phyloP scores from a whole-genome alignment of 2,329 filamentous ascomycete species.

The Biscogniauxia marginata region DNA sequence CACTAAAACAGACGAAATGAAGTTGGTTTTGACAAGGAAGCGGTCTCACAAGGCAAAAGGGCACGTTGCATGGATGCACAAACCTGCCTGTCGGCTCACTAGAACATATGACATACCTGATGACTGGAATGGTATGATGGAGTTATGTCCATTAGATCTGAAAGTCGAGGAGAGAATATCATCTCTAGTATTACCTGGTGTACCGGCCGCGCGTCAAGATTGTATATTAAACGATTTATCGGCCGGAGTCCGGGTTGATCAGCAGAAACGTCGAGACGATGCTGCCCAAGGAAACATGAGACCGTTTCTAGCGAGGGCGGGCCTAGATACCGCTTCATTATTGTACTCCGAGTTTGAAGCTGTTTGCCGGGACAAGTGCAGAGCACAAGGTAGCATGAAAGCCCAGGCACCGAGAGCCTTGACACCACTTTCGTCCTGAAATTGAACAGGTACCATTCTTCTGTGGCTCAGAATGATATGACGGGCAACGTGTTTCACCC shows the following conservation, averaged over 20 bases:
- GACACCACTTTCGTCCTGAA: not conserved
- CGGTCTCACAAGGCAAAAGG: not conserved
- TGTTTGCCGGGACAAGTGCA: not conserved
- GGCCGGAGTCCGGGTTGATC: not conserved
- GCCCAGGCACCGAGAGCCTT: not conserved
- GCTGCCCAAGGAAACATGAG: not conserved
- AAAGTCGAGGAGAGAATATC: not conserved
- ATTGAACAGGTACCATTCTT: not conserved
- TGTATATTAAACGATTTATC: not conserved
- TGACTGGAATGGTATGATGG: not conserved
- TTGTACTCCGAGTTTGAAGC: not conserved
- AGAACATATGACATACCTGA: not conserved
- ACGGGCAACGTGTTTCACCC: not conserved
- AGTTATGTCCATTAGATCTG: not conserved
- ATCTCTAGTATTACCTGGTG: not conserved
- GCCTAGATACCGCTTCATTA: not conserved
- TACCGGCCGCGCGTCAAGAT: not conserved
- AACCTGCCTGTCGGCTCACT: not conserved
- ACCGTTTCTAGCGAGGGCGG: not conserved
- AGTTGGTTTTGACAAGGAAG: not conserved
- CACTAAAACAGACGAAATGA: not conserved
- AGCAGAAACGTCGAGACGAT: not conserved
- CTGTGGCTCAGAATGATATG: not conserved
- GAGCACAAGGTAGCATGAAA: not conserved
- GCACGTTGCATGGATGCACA: not conserved